phyloP scores from a whole-genome alignment of 345 rosid genomes.

The Passiflora organensis region DNA sequence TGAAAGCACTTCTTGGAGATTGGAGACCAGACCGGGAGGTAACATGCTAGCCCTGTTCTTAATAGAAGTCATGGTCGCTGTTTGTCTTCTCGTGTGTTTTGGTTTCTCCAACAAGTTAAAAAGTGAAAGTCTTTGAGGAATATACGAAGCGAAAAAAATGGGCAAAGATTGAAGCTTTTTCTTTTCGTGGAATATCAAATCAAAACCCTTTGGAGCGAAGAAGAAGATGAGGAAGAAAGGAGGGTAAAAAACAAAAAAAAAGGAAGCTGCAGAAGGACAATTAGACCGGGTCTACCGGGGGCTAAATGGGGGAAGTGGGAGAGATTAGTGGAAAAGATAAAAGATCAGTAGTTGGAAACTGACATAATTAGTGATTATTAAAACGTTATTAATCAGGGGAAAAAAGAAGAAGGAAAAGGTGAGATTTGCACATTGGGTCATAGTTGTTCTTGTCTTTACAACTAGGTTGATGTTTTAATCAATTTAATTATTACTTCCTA shows the following conservation, averaged over 20 bases:
- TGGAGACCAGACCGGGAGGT: slow-evolving; percentile 77
- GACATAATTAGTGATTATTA: too few relatives aligned
- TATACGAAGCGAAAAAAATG: not conserved
- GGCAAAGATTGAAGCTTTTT: not conserved
- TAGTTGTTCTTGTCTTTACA: too few relatives aligned
- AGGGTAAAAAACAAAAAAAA: too few relatives aligned
- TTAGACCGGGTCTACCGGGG: slow-evolving; percentile 33
- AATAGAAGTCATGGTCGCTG: slow-evolving; percentile 43
- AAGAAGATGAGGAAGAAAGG: too few relatives aligned
- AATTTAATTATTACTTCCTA: too few relatives aligned
- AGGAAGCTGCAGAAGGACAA: slow-evolving; percentile 2
- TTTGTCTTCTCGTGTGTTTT: too few relatives aligned
- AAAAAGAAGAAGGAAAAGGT: too few relatives aligned
- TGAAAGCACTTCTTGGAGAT: slow-evolving; percentile 74
- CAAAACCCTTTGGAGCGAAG: slow-evolving; percentile 32
- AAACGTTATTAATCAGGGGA: too few relatives aligned
- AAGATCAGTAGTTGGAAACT: too few relatives aligned
- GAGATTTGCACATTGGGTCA: not conserved
- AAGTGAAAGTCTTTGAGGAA: slow-evolving; percentile 1
- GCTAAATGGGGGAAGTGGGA: slow-evolving; percentile 7
- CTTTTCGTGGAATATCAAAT: slow-evolving; percentile 1
- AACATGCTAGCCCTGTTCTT: slow-evolving; percentile 42
- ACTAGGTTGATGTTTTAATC: too few relatives aligned
- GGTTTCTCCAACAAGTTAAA: not conserved
- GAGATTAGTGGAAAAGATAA: slow-evolving; percentile 8